Evolutionary conservation across 257 asterid genomes (phyloP).

Genomic region (Nicotiana sylvestris): DNA sequence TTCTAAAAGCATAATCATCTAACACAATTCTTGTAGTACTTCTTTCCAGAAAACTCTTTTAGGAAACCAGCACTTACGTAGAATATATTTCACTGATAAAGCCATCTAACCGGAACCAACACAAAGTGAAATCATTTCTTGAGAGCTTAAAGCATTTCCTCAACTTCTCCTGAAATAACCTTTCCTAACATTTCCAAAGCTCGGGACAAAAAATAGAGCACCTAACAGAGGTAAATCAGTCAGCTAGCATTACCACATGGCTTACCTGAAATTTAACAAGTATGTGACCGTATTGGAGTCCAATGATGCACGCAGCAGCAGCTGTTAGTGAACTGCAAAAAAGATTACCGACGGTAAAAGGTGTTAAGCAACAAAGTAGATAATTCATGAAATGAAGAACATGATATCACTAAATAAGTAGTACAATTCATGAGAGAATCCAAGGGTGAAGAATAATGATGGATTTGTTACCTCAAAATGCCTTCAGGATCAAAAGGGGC

Average conservation of each 20-base stretch:
- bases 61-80: neutral
- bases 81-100: neutral
- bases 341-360: neutral
- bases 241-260: neutral
- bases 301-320: slow-evolving; percentile 67
- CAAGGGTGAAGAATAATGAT: slow-evolving; percentile 1
- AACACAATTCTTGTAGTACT: no score
- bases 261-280: slow-evolving; percentile 62
- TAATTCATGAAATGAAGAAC: slow-evolving; percentile 33
- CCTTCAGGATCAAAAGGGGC: slow-evolving; percentile 96
- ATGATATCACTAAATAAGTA: slow-evolving; percentile 55
- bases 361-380: slow-evolving; percentile 2
- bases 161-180: neutral
- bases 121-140: neutral
- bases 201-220: neutral
- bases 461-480: slow-evolving; percentile 56
- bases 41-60: neutral
- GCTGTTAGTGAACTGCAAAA: slow-evolving; percentile 69
- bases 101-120: neutral
- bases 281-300: slow-evolving; percentile 84
- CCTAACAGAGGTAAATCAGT: neutral
- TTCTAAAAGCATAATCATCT: no score
- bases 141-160: neutral
- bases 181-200: neutral
- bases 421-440: neutral